Evolutionary conservation across 352 stramenopile genomes (phyloP), one percentile per base, ranked within the genome.

Genomic region (Globisporangium uncinulatum): DNA sequence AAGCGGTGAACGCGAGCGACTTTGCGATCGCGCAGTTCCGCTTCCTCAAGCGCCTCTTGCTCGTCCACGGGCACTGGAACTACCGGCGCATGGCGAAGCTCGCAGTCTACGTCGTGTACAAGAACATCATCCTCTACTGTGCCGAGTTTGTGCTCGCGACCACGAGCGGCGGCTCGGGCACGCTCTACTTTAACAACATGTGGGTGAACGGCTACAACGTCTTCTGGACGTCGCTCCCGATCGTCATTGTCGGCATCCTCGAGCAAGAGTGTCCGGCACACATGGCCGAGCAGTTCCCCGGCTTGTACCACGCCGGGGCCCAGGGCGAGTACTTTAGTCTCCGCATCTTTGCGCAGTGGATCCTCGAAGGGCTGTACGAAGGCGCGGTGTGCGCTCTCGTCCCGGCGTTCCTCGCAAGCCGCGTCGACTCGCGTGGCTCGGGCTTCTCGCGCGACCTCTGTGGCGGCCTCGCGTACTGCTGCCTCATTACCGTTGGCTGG

Each of bases 1-100:
- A 99, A 59, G 97, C 97, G 17, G 97, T 99, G 8, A 99, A 99
- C 71, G 87, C 74, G 19, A 87, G 94, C 45, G 97, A 99, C 69
- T 99, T 99, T 76, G 92, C 96, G 9, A 98, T 99, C 52, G 94
- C 94, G 24, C 97, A 99, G 63, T 99, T 99, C 66, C 83, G 96
- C 15, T 99, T 97, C 66, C 73, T 99, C 8, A 89, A 97, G 70
- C 70, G 89, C 15, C 71, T 99, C 21, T 67, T 99, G 47, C 84
- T 99, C 19, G 95, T 99, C 13, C 97, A 99, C 60, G 97, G 97
- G 4, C 88, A 98, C 63, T 99, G 96, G 93, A 98, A 99, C 73
- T 99, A 99, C 63, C 89, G 94, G 24, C 93, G 97, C 37, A 97
- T 98, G 78, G 85, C 81, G 49, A 97, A 96, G 57, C 81, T 98